These are phyloP conservation scores for Prunus yedoensis DNA, from an alignment of 331 rosid genomes.

Conservation along the genomic window DNA sequence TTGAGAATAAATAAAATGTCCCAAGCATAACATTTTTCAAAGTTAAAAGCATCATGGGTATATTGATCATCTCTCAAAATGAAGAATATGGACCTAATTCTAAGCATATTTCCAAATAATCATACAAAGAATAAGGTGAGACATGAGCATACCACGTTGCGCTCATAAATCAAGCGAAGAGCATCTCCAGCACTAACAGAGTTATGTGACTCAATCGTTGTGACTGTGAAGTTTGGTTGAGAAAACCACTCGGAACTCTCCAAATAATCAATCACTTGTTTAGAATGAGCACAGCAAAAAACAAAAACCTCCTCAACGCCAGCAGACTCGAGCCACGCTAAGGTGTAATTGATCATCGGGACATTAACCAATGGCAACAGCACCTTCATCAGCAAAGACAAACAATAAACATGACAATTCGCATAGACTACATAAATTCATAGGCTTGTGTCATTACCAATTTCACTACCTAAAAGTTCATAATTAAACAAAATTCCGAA, in stretches of 20 bases:
- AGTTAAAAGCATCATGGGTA: not conserved
- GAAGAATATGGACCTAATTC: not conserved
- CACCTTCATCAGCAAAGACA: constrained; percentile 42
- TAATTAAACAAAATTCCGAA: not conserved
- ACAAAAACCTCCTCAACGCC: constrained; percentile 96
- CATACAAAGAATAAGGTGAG: not conserved
- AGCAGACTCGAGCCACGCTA: constrained; percentile 97
- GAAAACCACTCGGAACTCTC: constrained; percentile 79
- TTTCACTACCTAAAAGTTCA: not conserved
- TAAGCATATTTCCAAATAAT: not conserved
- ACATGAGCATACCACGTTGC: constrained; percentile 71
- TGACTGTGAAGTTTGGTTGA: constrained; percentile 68
- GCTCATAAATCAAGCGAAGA: constrained; percentile 81
- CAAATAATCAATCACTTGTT: constrained; percentile 80
- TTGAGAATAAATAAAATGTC: not conserved
- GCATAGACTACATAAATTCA: not conserved
- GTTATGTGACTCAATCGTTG: constrained; percentile 80
- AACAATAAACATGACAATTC: not conserved
- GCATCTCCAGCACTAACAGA: constrained; percentile 96
- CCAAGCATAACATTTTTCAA: not conserved
- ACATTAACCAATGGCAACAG: constrained; percentile 78
- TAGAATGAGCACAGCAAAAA: constrained; percentile 89
- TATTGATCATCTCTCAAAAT: not conserved
- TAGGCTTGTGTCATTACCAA: not conserved
- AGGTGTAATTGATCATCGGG: constrained; percentile 87